Evolutionary conservation across 2,329 filamentous ascomycete genomes (phyloP), one percentile per base, ranked within the genome.

Genomic region (Emergomyces orientalis): DNA sequence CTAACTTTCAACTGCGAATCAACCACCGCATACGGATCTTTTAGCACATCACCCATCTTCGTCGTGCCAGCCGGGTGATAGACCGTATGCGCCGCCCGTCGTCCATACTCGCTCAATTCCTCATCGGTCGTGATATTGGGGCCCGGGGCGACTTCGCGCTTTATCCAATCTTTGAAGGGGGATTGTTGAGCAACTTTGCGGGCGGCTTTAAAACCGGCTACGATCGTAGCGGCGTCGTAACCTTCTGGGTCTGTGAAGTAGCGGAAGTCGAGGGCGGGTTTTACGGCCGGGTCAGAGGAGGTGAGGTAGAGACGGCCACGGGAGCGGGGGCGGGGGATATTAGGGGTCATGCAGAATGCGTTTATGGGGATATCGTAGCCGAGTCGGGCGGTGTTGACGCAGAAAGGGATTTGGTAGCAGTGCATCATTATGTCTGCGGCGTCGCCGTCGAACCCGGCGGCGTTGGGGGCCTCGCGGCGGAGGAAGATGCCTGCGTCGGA

Each of bases 401-500:
- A 89, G 78, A 96, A 96, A 61, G 91, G 91, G 68, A 96, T 95
- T 78, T 96, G 91, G 80, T 96, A 96, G 83, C 91, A 96, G 80
- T 96, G 91, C 88, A 94, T 94, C 91, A 96, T 96, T 71, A 95
- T 79, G 72, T 96, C 91, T 66, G 88, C 89, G 62, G 89, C 87
- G 65, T 88, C 84, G 60, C 88, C 88, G 69, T 95, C 90, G 66
- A 79, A 78, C 63, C 84, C 84, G 3, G 82, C 84, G 2, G 90
- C 88, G 71, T 92, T 86, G 69, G 84, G 80, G 17, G 81, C 73
- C 76, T 95, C 86, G 64, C 90, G 88, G 65, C 91, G 89, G 63
- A 96, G 81, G 82, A 96, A 96, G 72, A 94, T 88, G 66, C 89
- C 90, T 2, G 90, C 90, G 72, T 96, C 91, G 30, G 88, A 95